phyloP scores from a whole-genome alignment of 257 asterid genomes.

The Mitragyna speciosa region DNA sequence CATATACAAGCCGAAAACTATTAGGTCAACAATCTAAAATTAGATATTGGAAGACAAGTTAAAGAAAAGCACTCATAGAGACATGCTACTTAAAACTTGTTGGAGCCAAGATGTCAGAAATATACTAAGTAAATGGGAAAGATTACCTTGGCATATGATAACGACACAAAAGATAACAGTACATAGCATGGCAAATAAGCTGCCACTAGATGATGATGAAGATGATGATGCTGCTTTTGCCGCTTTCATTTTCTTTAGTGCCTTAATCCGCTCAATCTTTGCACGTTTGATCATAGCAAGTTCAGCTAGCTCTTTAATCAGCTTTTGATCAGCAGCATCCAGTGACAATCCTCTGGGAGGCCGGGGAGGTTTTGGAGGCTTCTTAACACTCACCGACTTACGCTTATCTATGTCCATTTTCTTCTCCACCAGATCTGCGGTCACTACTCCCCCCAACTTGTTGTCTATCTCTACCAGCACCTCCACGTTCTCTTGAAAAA shows the following conservation, averaged over 20 bases:
- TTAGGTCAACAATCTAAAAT: neutral
- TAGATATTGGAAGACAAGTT: neutral
- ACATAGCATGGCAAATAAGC: conserved; percentile 61
- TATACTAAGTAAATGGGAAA: neutral
- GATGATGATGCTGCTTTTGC: conserved; percentile 47
- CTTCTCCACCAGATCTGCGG: conserved; percentile 29
- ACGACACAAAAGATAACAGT: conserved; percentile 63
- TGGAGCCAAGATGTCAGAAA: neutral
- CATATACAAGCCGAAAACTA: neutral
- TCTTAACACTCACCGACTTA: conserved; percentile 54
- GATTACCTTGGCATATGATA: conserved; percentile 66
- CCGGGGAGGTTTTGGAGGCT: conserved; percentile 81
- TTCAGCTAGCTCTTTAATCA: conserved; percentile 71
- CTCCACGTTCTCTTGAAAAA: conserved; percentile 28
- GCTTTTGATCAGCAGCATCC: conserved; percentile 87
- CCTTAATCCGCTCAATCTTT: conserved; percentile 72
- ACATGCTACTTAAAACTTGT: neutral
- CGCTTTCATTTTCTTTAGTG: conserved; percentile 63
- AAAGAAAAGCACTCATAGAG: neutral
- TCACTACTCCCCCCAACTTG: conserved; percentile 16
- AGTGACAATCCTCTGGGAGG: conserved; percentile 74
- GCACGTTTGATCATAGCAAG: conserved; percentile 73
- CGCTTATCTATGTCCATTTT: conserved; percentile 52
- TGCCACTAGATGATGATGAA: conserved; percentile 47
- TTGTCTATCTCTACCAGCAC: conserved; percentile 22